phyloP scores from a whole-genome alignment of 2,329 filamentous ascomycete species.

The Aspergillus ibericus region DNA sequence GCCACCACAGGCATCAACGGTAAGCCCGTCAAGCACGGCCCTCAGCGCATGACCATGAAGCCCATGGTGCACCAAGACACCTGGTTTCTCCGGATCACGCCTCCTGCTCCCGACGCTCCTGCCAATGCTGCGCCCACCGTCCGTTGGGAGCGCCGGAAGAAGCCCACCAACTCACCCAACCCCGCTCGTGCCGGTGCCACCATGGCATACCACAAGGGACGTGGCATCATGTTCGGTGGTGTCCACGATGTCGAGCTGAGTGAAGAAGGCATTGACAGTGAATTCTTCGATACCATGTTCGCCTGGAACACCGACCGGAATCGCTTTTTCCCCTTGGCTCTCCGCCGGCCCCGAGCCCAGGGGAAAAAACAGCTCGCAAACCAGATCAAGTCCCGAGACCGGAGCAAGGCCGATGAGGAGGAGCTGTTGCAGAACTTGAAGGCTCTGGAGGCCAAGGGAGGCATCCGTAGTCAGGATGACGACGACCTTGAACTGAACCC shows the following conservation, averaged over 20 bases:
- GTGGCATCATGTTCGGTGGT: slow-evolving; percentile 89
- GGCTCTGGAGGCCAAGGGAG: slow-evolving; percentile 74
- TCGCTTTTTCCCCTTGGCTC: slow-evolving; percentile 79
- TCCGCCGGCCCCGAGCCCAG: slow-evolving; percentile 71
- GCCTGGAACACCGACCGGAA: slow-evolving; percentile 96
- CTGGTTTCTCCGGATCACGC: slow-evolving; percentile 82
- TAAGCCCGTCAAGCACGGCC: slow-evolving; percentile 64
- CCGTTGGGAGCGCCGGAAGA: slow-evolving; percentile 91
- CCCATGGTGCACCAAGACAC: slow-evolving; percentile 93
- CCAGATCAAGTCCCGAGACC: slow-evolving; percentile 56
- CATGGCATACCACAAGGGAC: slow-evolving; percentile 90
- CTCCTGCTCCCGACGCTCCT: slow-evolving; percentile 66
- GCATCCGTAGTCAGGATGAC: slow-evolving; percentile 56
- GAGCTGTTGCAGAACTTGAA: slow-evolving; percentile 85
- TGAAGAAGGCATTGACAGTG: slow-evolving; percentile 93
- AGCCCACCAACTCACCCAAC: slow-evolving; percentile 82
- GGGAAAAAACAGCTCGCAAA: slow-evolving; percentile 58
- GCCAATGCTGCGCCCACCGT: slow-evolving; percentile 68
- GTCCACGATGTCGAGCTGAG: slow-evolving; percentile 90
- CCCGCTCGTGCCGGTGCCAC: slow-evolving; percentile 84
- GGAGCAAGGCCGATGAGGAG: slow-evolving; percentile 87
- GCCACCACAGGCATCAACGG: slow-evolving; percentile 54
- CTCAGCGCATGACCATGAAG: slow-evolving; percentile 70
- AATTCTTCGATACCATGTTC: slow-evolving; percentile 91
- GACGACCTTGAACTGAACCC: slow-evolving; percentile 42